A percentile compares a stretch with the other conserved stretches of the same genome.
Evolutionary conservation across 1,284 basidiomycete genomes (phyloP).

Genomic region (Rhodotorula sp.): DNA sequence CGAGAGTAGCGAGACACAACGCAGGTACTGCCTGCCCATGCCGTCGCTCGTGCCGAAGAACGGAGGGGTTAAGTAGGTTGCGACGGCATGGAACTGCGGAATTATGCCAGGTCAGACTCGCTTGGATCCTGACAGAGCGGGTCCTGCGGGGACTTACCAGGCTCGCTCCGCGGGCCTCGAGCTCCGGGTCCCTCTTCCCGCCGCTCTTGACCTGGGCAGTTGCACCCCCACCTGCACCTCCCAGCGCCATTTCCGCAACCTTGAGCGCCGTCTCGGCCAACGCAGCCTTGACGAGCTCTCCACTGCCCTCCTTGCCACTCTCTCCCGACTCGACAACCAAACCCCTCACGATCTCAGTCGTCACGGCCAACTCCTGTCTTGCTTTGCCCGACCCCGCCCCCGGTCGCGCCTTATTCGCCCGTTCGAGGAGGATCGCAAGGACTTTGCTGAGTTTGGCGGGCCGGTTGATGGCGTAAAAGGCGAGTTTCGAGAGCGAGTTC

Average conservation of each 20-base stretch:
- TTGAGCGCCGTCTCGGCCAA: constrained; percentile 75
- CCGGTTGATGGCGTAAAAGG: constrained; percentile 87
- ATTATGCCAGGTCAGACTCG: too few species aligned
- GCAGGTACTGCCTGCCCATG: constrained; percentile 40
- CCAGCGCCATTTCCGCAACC: constrained; percentile 67
- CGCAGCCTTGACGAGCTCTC: constrained; percentile 54
- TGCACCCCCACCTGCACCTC: constrained; percentile 21
- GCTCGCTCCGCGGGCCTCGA: constrained; percentile 76
- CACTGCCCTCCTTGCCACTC: constrained; percentile 58
- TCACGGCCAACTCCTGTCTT: constrained; percentile 75
- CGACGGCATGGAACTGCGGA: constrained; percentile 73
- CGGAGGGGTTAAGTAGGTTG: constrained; percentile 83
- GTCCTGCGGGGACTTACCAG: constrained; percentile 60
- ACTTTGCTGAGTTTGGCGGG: constrained; percentile 87
- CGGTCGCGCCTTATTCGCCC: constrained; percentile 61
- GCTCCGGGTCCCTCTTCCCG: constrained; percentile 66
- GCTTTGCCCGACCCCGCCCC: constrained; percentile 67
- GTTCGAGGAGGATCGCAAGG: constrained; percentile 76
- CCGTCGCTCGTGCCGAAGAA: constrained; percentile 41
- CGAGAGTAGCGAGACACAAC: constrained; percentile 68
- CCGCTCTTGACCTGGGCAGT: background rate
- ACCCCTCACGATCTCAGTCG: constrained; percentile 77
- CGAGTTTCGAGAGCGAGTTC: constrained; percentile 85
- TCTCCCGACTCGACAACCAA: constrained; percentile 85
- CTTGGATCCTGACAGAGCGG: background rate